Evolutionary conservation across 495 filamentous ascomycete genomes (phyloP).

Genomic region (Hypoxylon cercidicola): DNA sequence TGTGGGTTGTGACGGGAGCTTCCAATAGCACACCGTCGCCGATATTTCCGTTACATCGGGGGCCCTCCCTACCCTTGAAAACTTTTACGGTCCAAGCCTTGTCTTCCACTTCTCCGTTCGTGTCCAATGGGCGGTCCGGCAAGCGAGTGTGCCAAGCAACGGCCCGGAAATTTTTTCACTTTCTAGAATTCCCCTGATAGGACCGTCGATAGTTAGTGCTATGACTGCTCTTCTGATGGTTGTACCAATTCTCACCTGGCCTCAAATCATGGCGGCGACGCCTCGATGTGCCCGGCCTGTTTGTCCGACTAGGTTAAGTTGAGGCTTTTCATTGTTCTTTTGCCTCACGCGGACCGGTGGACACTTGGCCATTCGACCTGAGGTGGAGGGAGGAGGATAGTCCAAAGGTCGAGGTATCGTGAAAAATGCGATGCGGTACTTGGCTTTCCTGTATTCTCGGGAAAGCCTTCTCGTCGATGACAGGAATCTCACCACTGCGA

Average conservation of each 20-base stretch:
- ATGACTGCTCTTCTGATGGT: constrained; percentile 21
- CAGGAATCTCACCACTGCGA: background rate
- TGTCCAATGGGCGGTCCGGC: constrained; percentile 13
- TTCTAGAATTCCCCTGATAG: constrained; percentile 14
- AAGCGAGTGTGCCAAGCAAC: constrained; percentile 23
- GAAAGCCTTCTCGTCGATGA: background rate
- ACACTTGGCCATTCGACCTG: constrained; percentile 6
- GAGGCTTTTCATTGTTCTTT: constrained; percentile 6
- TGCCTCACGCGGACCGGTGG: constrained; percentile 1
- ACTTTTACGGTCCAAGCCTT: constrained; percentile 18
- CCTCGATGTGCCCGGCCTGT: background rate
- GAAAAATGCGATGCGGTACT: background rate
- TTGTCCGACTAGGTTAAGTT: background rate
- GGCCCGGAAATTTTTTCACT: constrained; percentile 23
- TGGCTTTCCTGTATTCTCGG: background rate
- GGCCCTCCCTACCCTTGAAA: constrained; percentile 18
- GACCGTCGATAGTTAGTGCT: constrained; percentile 6
- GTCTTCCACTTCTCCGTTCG: constrained; percentile 17
- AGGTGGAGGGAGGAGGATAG: constrained; percentile 13
- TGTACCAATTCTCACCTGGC: constrained; percentile 18
- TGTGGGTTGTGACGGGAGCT: constrained; percentile 7
- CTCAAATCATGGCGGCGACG: background rate
- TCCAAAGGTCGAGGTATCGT: constrained; percentile 1
- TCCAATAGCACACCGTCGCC: constrained; percentile 28
- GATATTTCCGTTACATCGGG: constrained; percentile 39